Percentiles rank a stretch among this genome's conserved stretches.
Evolutionary conservation across 2,329 filamentous ascomycete species (phyloP).

Genomic region (Ophiosphaerella narmari): DNA sequence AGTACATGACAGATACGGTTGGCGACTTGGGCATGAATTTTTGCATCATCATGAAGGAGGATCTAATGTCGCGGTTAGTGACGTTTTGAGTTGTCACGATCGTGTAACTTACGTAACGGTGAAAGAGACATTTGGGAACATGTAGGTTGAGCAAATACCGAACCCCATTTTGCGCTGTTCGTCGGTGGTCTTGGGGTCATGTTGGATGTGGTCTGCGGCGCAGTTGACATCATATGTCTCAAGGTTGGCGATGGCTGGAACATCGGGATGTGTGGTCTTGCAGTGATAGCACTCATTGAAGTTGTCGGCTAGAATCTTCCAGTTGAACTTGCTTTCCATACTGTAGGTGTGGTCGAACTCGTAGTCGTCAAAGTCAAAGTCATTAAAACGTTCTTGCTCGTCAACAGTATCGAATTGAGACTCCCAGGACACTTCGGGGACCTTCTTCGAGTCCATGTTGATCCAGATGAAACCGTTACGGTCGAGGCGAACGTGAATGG

Average conservation of each 20-base stretch:
- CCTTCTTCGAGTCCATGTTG: conserved; percentile 42
- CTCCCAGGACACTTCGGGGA: conserved; percentile 37
- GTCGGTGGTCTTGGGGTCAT: conserved; percentile 36
- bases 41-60: conserved; percentile 66
- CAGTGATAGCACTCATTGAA: conserved; percentile 72
- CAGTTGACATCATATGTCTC: conserved; percentile 54
- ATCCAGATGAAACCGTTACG: conserved; percentile 43
- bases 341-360: conserved; percentile 50
- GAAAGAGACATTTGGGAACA: conserved; percentile 38
- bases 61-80: conserved; percentile 16
- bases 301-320: conserved; percentile 56
- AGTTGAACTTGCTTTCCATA: conserved; percentile 40
- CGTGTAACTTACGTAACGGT: conserved; percentile 30
- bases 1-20: conserved; percentile 60
- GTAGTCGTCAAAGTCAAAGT: conserved; percentile 50
- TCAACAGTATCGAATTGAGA: conserved; percentile 37
- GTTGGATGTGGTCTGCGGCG: conserved; percentile 38
- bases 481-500: conserved; percentile 41
- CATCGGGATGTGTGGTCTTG: conserved; percentile 62
- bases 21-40: conserved; percentile 63
- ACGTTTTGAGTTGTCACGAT: background rate
- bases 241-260: conserved; percentile 61
- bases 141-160: conserved; percentile 38
- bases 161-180: conserved; percentile 30
- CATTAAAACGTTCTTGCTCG: conserved; percentile 40